phyloP scores from a whole-genome alignment of 768 basidiomycete species.

The Podaxis sp. region DNA sequence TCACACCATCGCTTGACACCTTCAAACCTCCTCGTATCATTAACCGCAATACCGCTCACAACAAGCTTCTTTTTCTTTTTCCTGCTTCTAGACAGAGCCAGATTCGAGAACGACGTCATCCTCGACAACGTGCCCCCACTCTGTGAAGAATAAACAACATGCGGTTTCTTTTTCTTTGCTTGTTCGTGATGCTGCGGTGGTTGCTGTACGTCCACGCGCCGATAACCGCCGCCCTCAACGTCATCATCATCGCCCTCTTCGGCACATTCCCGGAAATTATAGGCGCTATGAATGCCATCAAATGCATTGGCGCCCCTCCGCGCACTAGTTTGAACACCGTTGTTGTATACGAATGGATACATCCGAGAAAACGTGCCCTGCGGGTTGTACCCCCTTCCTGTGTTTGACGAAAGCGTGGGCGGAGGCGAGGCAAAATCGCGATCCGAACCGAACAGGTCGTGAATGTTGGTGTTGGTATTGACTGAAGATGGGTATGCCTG shows the following conservation, averaged over 20 bases:
- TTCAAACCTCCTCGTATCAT: conserved; percentile 64
- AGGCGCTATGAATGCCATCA: conserved; percentile 3
- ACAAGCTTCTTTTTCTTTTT: conserved; percentile 67
- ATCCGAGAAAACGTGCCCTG: neutral
- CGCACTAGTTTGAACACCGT: neutral
- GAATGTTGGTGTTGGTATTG: neutral
- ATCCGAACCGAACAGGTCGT: neutral
- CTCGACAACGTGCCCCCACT: conserved; percentile 26
- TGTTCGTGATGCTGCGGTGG: neutral
- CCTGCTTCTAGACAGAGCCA: conserved; percentile 25
- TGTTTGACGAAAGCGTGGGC: conserved; percentile 1
- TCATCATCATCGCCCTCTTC: neutral
- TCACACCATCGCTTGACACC: conserved; percentile 76
- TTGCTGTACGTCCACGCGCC: neutral
- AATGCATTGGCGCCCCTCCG: conserved; percentile 5
- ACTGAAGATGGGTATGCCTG: neutral
- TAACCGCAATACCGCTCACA: conserved; percentile 63
- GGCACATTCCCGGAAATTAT: neutral
- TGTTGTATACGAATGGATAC: conserved; percentile 7
- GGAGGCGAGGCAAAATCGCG: neutral
- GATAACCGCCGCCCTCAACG: neutral
- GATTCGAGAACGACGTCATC: conserved; percentile 22
- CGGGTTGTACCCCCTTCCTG: neutral
- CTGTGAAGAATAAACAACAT: conserved; percentile 36
- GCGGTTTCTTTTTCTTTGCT: conserved; percentile 24